Percentiles rank a stretch among this genome's conserved stretches.
Evolutionary conservation across 768 basidiomycete genomes (phyloP).

Genomic region (Boletellus emodensis): DNA sequence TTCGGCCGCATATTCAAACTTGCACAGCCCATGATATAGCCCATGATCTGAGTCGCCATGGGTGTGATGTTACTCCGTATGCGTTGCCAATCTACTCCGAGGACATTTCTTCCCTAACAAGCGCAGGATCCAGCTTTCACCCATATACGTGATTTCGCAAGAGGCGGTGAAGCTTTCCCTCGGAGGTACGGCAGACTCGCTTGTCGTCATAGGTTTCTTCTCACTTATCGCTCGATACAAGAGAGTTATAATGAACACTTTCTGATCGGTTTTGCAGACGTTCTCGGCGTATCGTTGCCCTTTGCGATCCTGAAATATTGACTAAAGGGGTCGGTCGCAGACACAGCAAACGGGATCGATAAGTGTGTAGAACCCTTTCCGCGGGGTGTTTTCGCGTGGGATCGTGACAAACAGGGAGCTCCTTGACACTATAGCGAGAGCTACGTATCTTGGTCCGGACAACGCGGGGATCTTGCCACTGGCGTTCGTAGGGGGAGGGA

Average conservation of each 20-base stretch:
- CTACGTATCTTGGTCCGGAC: conserved; percentile 35
- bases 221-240: not conserved
- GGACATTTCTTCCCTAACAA: conserved; percentile 25
- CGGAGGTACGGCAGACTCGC: conserved; percentile 9
- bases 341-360: conserved; percentile 18
- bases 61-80: conserved; percentile 29
- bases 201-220: not conserved
- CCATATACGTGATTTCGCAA: conserved; percentile 25
- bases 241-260: conserved; percentile 26
- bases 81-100: conserved; percentile 9
- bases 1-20: not conserved
- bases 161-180: conserved; percentile 6
- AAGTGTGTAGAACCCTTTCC: conserved; percentile 10
- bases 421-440: conserved; percentile 34
- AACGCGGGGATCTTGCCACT: conserved; percentile 33
- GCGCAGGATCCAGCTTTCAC: conserved; percentile 28
- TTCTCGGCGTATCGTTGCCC: conserved; percentile 20
- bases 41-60: conserved; percentile 28
- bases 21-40: conserved; percentile 38
- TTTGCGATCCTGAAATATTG: conserved; percentile 17
- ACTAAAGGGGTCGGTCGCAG: not conserved
- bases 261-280: conserved; percentile 26
- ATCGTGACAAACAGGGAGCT: conserved; percentile 28
- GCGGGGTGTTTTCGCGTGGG: not conserved
- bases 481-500: conserved; percentile 32